These are phyloP conservation scores for Fusarium secorum DNA, from an alignment of 2,329 filamentous ascomycete genomes.

Conservation along the genomic window DNA sequence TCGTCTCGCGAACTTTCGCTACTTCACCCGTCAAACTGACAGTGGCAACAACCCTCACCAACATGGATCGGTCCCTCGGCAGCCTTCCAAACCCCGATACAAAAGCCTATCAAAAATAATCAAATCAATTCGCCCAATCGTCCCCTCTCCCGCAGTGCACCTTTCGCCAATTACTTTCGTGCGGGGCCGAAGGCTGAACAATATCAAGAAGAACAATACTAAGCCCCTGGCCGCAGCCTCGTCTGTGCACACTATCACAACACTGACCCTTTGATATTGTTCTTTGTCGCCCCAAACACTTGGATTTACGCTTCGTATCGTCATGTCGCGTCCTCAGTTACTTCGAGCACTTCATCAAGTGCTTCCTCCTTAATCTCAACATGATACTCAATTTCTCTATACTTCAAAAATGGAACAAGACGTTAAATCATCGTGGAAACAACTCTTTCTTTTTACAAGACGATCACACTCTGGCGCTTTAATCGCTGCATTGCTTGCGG, in stretches of 20 bases:
- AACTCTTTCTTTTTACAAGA: slow-evolving; percentile 78
- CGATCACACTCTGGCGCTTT: slow-evolving; percentile 65
- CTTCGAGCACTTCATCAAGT: neutral
- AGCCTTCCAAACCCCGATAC: neutral
- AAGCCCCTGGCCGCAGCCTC: slow-evolving; percentile 4
- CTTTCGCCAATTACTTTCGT: neutral
- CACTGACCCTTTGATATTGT: slow-evolving; percentile 24
- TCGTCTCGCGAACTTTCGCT: neutral
- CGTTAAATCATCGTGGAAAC: slow-evolving; percentile 45
- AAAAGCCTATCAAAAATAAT: neutral
- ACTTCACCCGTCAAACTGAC: neutral
- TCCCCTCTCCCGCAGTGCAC: rapidly evolving
- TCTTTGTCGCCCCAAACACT: slow-evolving; percentile 32
- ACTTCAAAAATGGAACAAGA: slow-evolving; percentile 27
- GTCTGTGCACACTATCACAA: slow-evolving; percentile 31
- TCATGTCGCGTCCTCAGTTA: neutral
- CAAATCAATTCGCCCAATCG: neutral
- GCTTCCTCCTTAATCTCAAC: neutral
- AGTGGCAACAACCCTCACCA: slow-evolving; percentile 5
- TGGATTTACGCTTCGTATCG: neutral
- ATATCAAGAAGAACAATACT: slow-evolving; percentile 34
- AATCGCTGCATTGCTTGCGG: slow-evolving; percentile 60
- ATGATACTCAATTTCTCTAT: neutral
- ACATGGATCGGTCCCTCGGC: neutral
- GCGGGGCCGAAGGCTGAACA: slow-evolving; percentile 17